These are phyloP conservation scores for Lagenidium giganteum DNA, from an alignment of 352 stramenopile genomes.

Conservation along the genomic window DNA sequence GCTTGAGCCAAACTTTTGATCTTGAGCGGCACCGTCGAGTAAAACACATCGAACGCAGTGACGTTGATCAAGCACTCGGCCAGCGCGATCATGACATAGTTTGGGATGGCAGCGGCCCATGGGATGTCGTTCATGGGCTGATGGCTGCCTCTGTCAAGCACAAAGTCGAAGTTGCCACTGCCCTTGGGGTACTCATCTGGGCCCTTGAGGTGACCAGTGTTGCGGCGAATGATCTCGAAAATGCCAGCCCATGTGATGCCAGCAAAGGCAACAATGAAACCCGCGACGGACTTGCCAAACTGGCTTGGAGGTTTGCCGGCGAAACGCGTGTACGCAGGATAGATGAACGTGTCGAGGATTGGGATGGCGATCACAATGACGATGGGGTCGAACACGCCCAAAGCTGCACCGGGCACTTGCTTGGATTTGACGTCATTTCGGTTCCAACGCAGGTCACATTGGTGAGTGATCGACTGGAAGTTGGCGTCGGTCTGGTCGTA, in stretches of 20 bases:
- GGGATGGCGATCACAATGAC: constrained; percentile 32
- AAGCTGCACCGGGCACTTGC: constrained; percentile 47
- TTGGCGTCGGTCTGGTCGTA: constrained; percentile 69
- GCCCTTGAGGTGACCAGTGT: constrained; percentile 10
- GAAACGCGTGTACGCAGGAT: constrained; percentile 32
- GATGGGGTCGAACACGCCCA: constrained; percentile 46
- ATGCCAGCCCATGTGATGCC: constrained; percentile 18
- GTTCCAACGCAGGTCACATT: constrained; percentile 51
- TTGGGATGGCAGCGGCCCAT: constrained; percentile 18
- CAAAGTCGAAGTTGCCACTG: neutral
- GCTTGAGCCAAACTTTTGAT: constrained; percentile 21
- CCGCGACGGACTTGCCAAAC: constrained; percentile 18
- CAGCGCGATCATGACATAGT: constrained; percentile 20
- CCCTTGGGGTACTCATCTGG: neutral
- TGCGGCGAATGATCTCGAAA: constrained; percentile 24
- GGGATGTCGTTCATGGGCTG: constrained; percentile 20
- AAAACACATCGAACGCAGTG: constrained; percentile 22
- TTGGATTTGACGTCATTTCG: constrained; percentile 25
- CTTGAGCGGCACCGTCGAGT: constrained; percentile 18
- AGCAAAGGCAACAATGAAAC: constrained; percentile 13
- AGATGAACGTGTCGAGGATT: constrained; percentile 29
- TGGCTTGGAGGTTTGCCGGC: constrained; percentile 28
- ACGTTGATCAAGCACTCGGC: constrained; percentile 25
- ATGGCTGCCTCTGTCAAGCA: constrained; percentile 7
- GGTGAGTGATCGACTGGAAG: constrained; percentile 65